Percentiles rank a stretch among this genome's conserved stretches.
Conservation (phyloP, 176 grass and related monocot genomes). For the Musa troglodytarum region DNA sequence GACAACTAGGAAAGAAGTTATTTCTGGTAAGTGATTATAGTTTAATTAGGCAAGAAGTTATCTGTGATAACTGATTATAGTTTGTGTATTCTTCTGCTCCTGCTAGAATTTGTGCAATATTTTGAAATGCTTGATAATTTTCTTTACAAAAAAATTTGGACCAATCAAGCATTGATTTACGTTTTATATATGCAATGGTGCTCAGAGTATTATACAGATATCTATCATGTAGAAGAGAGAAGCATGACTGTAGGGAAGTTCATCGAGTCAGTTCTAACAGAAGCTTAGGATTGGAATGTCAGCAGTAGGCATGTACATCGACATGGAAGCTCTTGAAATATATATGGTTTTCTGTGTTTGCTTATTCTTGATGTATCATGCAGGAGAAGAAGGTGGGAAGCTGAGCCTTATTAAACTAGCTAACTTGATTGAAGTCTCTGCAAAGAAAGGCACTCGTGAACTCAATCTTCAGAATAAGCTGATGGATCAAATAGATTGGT, state of each 20-base stretch:
- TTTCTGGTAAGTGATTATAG: constrained; percentile 22
- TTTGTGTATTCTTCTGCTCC: background rate
- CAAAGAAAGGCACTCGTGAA: constrained; percentile 60
- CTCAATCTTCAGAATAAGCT: constrained; percentile 71
- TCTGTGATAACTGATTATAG: too few relatives aligned
- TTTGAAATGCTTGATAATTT: background rate
- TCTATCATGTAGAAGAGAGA: background rate
- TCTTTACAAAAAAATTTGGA: background rate
- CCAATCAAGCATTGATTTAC: background rate
- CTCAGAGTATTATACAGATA: background rate
- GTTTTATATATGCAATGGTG: background rate
- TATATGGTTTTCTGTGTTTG: background rate
- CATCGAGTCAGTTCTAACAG: background rate
- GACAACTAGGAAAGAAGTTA: background rate
- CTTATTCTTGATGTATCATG: constrained; percentile 20
- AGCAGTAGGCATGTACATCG: background rate
- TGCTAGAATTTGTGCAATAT: background rate
- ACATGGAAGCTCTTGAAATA: background rate
- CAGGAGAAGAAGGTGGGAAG: constrained; percentile 57
- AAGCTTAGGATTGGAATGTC: background rate
- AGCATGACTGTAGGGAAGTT: background rate
- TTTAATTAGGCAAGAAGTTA: too few relatives aligned
- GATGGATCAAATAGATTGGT: constrained; percentile 74
- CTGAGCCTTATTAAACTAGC: constrained; percentile 79
- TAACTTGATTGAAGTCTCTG: constrained; percentile 75